Conservation (phyloP, 2,329 filamentous ascomycete genomes). For the Clarireedia paspali region DNA sequence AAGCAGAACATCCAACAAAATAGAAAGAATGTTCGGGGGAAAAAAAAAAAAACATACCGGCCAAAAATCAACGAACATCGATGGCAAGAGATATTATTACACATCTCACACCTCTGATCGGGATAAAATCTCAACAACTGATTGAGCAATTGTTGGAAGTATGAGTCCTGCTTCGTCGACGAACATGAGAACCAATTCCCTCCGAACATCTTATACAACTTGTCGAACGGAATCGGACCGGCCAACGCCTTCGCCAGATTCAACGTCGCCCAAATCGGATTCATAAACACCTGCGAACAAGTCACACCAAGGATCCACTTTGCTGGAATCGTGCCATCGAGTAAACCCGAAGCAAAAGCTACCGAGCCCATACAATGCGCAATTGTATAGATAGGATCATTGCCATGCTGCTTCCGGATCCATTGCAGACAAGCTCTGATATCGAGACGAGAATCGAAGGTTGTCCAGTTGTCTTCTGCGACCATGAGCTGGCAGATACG, state of each 20-base stretch:
- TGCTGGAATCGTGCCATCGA: constrained; percentile 52
- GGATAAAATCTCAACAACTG: constrained; percentile 52
- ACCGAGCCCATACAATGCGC: constrained; percentile 59
- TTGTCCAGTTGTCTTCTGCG: constrained; percentile 47
- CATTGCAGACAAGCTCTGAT: constrained; percentile 46
- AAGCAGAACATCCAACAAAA: background rate
- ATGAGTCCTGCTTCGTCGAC: constrained; percentile 38
- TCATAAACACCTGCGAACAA: constrained; percentile 55
- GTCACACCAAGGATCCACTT: constrained; percentile 51
- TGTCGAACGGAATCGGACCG: constrained; percentile 40
- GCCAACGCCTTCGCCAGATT: constrained; percentile 50
- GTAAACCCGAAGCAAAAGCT: constrained; percentile 47
- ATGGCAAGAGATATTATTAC: constrained; percentile 55
- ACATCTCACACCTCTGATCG: constrained; percentile 46
- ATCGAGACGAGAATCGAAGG: constrained; percentile 52
- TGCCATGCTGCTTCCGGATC: constrained; percentile 36
- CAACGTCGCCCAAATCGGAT: constrained; percentile 47
- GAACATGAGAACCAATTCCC: constrained; percentile 50
- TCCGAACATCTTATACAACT: constrained; percentile 38
- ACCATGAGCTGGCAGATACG: constrained; percentile 48
- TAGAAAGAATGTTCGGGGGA: background rate
- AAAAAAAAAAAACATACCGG: constrained; percentile 31
- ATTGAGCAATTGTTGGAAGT: constrained; percentile 44
- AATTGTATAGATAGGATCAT: constrained; percentile 46
- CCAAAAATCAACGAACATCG: constrained; percentile 53